Evolutionary conservation across 805 yeast genomes (phyloP), one percentile per base, ranked within the genome.

Genomic region (Hyphopichia homilentoma): DNA sequence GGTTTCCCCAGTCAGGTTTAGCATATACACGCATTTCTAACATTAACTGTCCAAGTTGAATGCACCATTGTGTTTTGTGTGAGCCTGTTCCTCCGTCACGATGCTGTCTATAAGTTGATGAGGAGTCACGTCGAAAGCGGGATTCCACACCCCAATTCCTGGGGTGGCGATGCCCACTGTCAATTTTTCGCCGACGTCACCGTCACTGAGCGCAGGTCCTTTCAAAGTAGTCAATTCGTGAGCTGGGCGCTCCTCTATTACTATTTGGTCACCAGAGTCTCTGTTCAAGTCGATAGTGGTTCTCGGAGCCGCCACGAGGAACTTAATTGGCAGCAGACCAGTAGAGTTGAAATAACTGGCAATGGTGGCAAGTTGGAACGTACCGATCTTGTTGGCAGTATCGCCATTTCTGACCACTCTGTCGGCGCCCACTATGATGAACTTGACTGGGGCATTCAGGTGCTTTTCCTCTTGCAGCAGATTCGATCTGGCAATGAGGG

Each of bases 381-480:
- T 93, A 15, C 98, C 98, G 32, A 90, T 90, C 62, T 90, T 90
- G 62, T 90, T 90, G 1, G 97, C 97, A 19, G 96, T 79, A 52
- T 90, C 98, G 32, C 98, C 98, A 54, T 90, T 90, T 18, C 72
- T 68, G 3, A 89, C 97, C 23, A 90, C 83, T 54, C 98, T 75
- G 53, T 90, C 98, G 9, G 97, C 96, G 27, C 98, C 98, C 4
- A 86, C 96, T 34, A 88, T 84, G 15, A 89, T 81, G 31, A 87
- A 85, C 54, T 83, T 82, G 35, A 93, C 75, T n/a, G 95, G 94
- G 8, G 86, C 76, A 20, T 37, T 27, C 26, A 52, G 41, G 4
- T 35, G 43, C 20, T 50, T 48, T 12, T 54, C 39, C 21, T 48
- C 47, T 4, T 48, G 49, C 36, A 52, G 43, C 29, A 45, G 48